phyloP scores from a whole-genome alignment of 768 basidiomycete genomes.

The Naganishia friedmannii region DNA sequence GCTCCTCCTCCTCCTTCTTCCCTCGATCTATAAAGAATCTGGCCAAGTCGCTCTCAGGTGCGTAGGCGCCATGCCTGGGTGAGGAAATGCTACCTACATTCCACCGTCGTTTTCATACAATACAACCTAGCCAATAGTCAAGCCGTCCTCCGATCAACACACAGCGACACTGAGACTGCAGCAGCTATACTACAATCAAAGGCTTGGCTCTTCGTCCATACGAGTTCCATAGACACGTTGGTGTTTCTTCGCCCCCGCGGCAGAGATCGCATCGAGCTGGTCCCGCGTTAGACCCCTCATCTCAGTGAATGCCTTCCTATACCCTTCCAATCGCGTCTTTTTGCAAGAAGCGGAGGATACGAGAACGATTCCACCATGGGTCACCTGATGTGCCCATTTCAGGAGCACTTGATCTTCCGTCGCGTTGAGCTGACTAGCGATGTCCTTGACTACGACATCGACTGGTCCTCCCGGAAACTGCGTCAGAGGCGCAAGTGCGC shows the following conservation, averaged over 20 bases:
- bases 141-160: too few species aligned
- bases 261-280: not conserved
- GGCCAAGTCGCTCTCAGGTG: too few species aligned
- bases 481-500: slow-evolving; percentile 38
- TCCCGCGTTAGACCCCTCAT: not conserved
- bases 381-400: slow-evolving; percentile 38
- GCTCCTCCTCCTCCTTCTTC: too few species aligned
- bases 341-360: not conserved
- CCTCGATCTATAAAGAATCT: too few species aligned
- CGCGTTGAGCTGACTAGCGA: slow-evolving; percentile 29
- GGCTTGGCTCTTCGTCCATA: too few species aligned
- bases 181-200: too few species aligned
- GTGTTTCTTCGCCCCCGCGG: not conserved
- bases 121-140: too few species aligned
- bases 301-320: not conserved
- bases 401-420: slow-evolving; percentile 41
- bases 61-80: too few species aligned
- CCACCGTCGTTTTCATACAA: too few species aligned
- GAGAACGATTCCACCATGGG: slow-evolving; percentile 33
- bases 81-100: too few species aligned
- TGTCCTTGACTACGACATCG: slow-evolving; percentile 32
- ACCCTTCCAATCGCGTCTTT: slow-evolving; percentile 1
- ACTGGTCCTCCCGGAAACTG: slow-evolving; percentile 32
- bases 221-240: too few species aligned
- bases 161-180: too few species aligned